Conservation (phyloP, 768 basidiomycete species). For the Coprinopsis marcescibilis region DNA sequence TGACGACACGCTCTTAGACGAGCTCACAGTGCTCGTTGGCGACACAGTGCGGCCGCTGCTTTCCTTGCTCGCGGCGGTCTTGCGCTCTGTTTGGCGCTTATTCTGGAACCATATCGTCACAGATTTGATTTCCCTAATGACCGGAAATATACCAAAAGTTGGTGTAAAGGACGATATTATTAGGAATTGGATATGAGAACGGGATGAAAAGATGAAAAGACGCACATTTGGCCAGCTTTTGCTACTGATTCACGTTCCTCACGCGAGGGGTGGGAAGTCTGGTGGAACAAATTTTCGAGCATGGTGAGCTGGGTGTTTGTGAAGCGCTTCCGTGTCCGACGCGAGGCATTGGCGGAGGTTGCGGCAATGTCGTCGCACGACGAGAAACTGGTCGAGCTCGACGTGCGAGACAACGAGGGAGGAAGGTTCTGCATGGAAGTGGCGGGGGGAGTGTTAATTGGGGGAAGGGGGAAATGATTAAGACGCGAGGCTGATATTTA, state of each 20-base stretch:
- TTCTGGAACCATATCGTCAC: constrained; percentile 86
- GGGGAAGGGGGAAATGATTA: constrained; percentile 10
- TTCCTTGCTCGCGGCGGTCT: constrained; percentile 40
- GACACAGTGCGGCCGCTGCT: constrained; percentile 23
- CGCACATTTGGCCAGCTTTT: constrained; percentile 58
- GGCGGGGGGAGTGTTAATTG: constrained; percentile 7
- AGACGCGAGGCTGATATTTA: constrained; percentile 11
- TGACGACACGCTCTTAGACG: constrained; percentile 18
- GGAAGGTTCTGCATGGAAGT: constrained; percentile 11
- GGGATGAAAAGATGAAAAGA: too few relatives aligned
- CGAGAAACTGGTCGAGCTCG: constrained; percentile 50
- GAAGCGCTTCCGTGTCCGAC: constrained; percentile 69
- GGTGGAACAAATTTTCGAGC: constrained; percentile 69
- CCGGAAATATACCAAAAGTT: background rate
- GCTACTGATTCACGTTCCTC: constrained; percentile 66
- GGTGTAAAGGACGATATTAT: constrained; percentile 6
- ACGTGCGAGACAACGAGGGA: constrained; percentile 42
- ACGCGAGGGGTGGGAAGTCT: constrained; percentile 68
- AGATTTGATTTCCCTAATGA: constrained; percentile 51
- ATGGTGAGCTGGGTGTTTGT: constrained; percentile 61
- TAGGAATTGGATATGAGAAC: too few relatives aligned
- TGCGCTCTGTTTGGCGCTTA: constrained; percentile 66
- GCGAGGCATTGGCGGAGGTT: constrained; percentile 28
- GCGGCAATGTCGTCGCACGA: constrained; percentile 32
- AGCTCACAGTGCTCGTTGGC: constrained; percentile 25